Evolutionary conservation across 1,284 basidiomycete genomes (phyloP), one percentile per base, ranked within the genome.

Genomic region (Tetrapyrgos nigripes): DNA sequence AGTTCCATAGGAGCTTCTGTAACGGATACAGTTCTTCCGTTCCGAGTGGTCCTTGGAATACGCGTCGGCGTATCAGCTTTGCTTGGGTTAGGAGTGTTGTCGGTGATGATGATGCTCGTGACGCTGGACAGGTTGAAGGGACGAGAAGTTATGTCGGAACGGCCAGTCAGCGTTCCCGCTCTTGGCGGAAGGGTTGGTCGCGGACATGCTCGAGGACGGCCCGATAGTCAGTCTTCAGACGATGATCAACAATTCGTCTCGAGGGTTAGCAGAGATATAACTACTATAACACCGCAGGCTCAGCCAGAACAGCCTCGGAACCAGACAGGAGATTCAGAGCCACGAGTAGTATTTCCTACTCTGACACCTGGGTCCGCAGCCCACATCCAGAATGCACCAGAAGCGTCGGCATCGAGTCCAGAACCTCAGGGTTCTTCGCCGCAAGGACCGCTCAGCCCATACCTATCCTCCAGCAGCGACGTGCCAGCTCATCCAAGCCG

Each of bases 81-180:
- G 6, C 21, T 57, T 26, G 49, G 40, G 11, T 51, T 51, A 24
- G 55, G 55, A 19, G 24, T 57, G 8, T 4, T 51, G 1, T 51
- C 27, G 6, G 31, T 57, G 17, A 40, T 19, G n/a, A 35, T 50
- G 8, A 40, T 17, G 37, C 19, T 40, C 19, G 37, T n/a, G 8
- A 40, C 37, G 37, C 19, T 40, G 17, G 37, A 17, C 4, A n/a
- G 13, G 17, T 11, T 17, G 14, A n/a, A 40, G 6, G 19, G 8
- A 17, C 37, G 37, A n/a, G 37, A n/a, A n/a, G n/a, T n/a, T n/a
- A 17, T n/a, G 37, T 40, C 19, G 8, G 31, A 33, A 33, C 8
- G 37, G 17, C 17, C 17, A n/a, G 37, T 17, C 17, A 40, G 37
- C 19, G 13, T 17, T 17, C 6, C 4, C 13, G 14, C 8, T 33